These are phyloP conservation scores for Coniferiporia weirii DNA, from an alignment of 1,284 basidiomycete genomes.

Conservation along the genomic window DNA sequence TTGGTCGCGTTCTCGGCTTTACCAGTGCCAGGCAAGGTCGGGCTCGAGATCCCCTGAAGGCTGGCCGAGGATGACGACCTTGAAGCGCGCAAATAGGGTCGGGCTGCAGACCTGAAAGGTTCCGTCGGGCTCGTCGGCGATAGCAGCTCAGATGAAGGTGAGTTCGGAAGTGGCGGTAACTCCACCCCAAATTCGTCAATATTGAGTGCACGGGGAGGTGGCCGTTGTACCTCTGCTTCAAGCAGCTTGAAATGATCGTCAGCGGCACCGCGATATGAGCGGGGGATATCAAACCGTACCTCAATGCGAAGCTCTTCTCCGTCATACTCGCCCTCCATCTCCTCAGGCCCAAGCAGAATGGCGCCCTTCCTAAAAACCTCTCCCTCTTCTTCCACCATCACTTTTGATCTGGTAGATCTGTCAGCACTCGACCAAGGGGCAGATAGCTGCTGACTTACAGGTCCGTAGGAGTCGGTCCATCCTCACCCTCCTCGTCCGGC, in stretches of 20 bases:
- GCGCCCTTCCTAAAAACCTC: slow-evolving; percentile 90
- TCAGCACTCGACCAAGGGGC: background rate
- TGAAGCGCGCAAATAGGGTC: slow-evolving; percentile 52
- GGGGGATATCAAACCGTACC: slow-evolving; percentile 39
- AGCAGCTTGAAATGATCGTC: slow-evolving; percentile 35
- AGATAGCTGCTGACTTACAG: slow-evolving; percentile 36
- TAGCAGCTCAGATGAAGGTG: slow-evolving; percentile 17
- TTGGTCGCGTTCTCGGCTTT: slow-evolving; percentile 8
- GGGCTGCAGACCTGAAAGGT: slow-evolving; percentile 41
- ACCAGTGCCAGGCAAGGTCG: background rate
- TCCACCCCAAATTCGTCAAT: slow-evolving; percentile 46
- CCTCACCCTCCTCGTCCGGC: slow-evolving; percentile 28
- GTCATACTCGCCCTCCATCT: slow-evolving; percentile 82
- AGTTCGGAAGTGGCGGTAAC: slow-evolving; percentile 20
- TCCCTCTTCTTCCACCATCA: slow-evolving; percentile 83
- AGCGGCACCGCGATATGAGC: background rate
- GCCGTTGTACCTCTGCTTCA: slow-evolving; percentile 58
- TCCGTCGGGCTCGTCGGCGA: slow-evolving; percentile 26
- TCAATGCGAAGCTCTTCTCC: slow-evolving; percentile 80
- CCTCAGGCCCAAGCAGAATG: slow-evolving; percentile 72
- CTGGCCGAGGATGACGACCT: slow-evolving; percentile 45
- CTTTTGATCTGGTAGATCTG: slow-evolving; percentile 47
- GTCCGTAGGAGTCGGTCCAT: slow-evolving; percentile 48
- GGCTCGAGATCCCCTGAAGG: slow-evolving; percentile 1
- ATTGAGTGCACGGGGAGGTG: slow-evolving; percentile 50